Conservation (phyloP, 768 basidiomycete species). For the Amyloporia xantha region DNA sequence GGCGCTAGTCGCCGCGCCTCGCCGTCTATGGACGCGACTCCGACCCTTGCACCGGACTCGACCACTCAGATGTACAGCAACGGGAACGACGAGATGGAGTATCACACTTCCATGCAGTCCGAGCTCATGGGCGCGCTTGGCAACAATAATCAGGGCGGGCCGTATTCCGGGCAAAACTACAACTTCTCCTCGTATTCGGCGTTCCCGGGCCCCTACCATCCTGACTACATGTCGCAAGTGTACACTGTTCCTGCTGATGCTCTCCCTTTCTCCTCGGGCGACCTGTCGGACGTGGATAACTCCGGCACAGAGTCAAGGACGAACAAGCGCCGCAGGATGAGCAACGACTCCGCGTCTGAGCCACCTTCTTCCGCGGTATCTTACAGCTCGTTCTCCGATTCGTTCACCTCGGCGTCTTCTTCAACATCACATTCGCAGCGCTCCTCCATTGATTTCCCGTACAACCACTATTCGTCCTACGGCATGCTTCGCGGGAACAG, state of each 20-base stretch:
- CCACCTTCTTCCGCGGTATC: slow-evolving; percentile 58
- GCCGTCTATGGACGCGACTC: slow-evolving; percentile 48
- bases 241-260: slow-evolving; percentile 41
- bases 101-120: slow-evolving; percentile 35
- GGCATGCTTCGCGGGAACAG: slow-evolving; percentile 51
- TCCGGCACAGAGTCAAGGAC: slow-evolving; percentile 32
- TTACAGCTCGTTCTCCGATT: slow-evolving; percentile 54
- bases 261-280: slow-evolving; percentile 46
- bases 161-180: slow-evolving; percentile 9
- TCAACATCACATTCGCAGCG: slow-evolving; percentile 52
- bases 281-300: slow-evolving; percentile 34
- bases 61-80: slow-evolving; percentile 54
- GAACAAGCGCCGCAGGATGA: slow-evolving; percentile 69
- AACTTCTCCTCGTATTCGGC: slow-evolving; percentile 24
- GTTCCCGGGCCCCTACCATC: slow-evolving; percentile 71
- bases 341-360: slow-evolving; percentile 43
- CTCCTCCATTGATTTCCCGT: slow-evolving; percentile 61
- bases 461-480: slow-evolving; percentile 43
- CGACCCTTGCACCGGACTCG: slow-evolving; percentile 65
- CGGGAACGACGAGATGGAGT: slow-evolving; percentile 30
- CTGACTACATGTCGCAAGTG: slow-evolving; percentile 58
- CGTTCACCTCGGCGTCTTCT: slow-evolving; percentile 47
- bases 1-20: slow-evolving; percentile 70
- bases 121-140: slow-evolving; percentile 47
- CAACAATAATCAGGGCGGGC: slow-evolving; percentile 20